Base-by-base conservation (phyloP, 495 filamentous ascomycete genomes). In the Saxophila tyrrhenica region DNA sequence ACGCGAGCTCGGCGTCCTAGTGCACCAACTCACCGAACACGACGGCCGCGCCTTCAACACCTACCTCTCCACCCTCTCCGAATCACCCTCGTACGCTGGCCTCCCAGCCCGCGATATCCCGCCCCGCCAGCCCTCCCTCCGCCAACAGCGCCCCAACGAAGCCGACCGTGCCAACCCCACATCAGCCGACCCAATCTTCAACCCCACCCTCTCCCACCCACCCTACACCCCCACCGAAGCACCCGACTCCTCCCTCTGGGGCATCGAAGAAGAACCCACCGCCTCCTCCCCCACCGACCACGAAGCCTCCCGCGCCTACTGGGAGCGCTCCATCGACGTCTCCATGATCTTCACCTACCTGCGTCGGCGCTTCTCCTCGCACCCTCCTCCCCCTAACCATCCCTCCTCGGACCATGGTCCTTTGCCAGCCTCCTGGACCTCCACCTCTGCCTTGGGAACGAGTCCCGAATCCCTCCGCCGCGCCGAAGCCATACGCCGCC, bases 271-370 rank as follows among this genome's bases (percentile, higher is more conserved):
- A 55, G 78, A 82, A 56, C 58, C 62, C 13, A 70, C 70, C 25
- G 53, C 62, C 57, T 55, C 43, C 47, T 50, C n/a, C 54, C 51
- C 54, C 51, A 41, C 43, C 44, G 50, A 38, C 60, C 16, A 51
- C 61, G 23, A 52, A 13, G 48, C 58, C 22, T 64, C 70, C 22
- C 64, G 60, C 17, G 84, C 89, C 25, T 90, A 94, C 65, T 96
- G 90, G 90, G 88, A 94, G 64, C 81, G 80, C 35, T 84, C 89
- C 15, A 77, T 94, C 3, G 87, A 94, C 60, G 76, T 94, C 54
- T 81, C 80, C 66, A 83, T 90, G 67, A 82, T 94, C n/a, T 94
- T 95, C 72, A 79, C 82, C 39, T 92, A 89, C 66, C 78, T 96
- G 19, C 77, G 79, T 47, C 82, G 78, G 17, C 86, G 87, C 58